Evolutionary conservation across 1,284 basidiomycete species (phyloP).

Genomic region (Cutaneotrichosporon sp.): DNA sequence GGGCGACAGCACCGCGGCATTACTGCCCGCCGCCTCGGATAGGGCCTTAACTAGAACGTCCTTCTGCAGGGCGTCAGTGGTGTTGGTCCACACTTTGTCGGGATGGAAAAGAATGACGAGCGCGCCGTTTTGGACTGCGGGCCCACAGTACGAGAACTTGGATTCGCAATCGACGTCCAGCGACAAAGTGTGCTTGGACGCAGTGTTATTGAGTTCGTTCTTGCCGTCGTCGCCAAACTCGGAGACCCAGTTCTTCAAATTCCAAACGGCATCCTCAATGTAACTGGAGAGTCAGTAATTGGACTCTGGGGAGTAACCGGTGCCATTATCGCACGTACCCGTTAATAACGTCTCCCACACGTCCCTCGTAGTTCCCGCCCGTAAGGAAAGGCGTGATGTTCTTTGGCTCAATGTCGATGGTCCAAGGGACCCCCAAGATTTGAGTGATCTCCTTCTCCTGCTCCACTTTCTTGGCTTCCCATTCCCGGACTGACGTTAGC

Average conservation of each 20-base stretch:
- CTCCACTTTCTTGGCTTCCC: neutral
- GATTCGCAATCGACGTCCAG: constrained; percentile 2
- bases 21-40: too few relatives aligned
- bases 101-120: constrained; percentile 6
- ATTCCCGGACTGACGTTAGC: constrained; percentile 5
- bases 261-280: neutral
- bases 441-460: neutral
- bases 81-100: constrained; percentile 1
- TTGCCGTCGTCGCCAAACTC: neutral
- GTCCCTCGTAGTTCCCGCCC: neutral
- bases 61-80: neutral
- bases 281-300: neutral
- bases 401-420: constrained; percentile 7
- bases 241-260: neutral
- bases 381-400: constrained; percentile 2
- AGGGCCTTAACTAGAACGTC: neutral
- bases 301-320: neutral
- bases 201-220: neutral
- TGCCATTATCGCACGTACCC: neutral
- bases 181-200: neutral
- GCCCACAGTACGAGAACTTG: constrained; percentile 7
- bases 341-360: neutral
- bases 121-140: constrained; percentile 1
- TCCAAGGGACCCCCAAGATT: constrained; percentile 3
- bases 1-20: neutral